These are phyloP conservation scores for Phytophthora nicotianae DNA, from an alignment of 352 stramenopile genomes.

Conservation along the genomic window DNA sequence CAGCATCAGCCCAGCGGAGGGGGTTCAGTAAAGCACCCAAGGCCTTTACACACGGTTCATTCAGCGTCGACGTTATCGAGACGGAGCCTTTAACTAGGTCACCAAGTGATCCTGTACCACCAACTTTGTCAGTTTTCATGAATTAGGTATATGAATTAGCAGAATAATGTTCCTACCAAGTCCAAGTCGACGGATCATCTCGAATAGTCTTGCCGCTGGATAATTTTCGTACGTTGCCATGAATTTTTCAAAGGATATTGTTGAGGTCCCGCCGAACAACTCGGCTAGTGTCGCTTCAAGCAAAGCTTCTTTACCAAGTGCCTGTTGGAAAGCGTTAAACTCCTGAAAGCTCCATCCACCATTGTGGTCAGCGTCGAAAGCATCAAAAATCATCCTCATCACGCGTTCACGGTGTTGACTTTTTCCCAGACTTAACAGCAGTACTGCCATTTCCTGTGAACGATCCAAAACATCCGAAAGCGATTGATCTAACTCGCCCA, in stretches of 20 bases:
- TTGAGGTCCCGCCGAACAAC: conserved; percentile 36
- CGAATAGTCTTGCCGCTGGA: conserved; percentile 38
- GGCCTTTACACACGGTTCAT: conserved; percentile 32
- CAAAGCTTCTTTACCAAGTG: conserved; percentile 45
- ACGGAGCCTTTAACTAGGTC: conserved; percentile 39
- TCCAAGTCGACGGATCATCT: conserved; percentile 41
- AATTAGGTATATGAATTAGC: too few species aligned
- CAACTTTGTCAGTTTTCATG: conserved; percentile 6
- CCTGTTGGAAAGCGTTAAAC: conserved; percentile 70
- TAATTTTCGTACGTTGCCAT: conserved; percentile 45
- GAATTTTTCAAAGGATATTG: conserved; percentile 44
- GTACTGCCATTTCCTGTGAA: conserved; percentile 22
- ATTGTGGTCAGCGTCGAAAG: conserved; percentile 49
- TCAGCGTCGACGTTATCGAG: conserved; percentile 32
- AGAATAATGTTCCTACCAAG: conserved; percentile 35
- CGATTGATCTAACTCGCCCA: conserved; percentile 48
- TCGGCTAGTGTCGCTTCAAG: conserved; percentile 41
- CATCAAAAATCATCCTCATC: conserved; percentile 46
- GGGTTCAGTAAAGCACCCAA: conserved; percentile 36
- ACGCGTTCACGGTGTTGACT: conserved; percentile 44
- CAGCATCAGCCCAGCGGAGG: conserved; percentile 39
- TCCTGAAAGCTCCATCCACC: conserved; percentile 52
- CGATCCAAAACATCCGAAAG: conserved; percentile 38
- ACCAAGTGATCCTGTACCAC: conserved; percentile 41
- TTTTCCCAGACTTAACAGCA: conserved; percentile 42